Percentiles rank a stretch among this genome's conserved stretches.
Evolutionary conservation across 495 filamentous ascomycete genomes (phyloP).

Genomic region (Polyplosphaeria fusca): DNA sequence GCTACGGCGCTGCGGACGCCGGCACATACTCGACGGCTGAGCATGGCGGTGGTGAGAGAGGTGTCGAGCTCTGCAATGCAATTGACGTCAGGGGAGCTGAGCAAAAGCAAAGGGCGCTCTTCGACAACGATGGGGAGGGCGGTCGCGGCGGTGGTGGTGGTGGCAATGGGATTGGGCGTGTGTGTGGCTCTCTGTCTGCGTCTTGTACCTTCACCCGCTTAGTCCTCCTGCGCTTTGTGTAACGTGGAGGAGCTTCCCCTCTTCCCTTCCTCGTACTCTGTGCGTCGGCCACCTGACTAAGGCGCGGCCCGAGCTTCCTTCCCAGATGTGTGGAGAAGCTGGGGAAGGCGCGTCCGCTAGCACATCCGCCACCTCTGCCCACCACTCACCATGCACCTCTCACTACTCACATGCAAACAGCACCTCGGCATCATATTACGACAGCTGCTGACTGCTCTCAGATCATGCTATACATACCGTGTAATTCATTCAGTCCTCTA

Average conservation of each 20-base stretch:
- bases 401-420: no score
- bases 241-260: slow-evolving; percentile 22
- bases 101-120: slow-evolving; percentile 16
- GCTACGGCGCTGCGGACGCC: slow-evolving; percentile 23
- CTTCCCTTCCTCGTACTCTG: not conserved
- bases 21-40: slow-evolving; percentile 21
- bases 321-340: no score
- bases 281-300: slow-evolving; percentile 13
- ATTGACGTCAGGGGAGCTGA: slow-evolving; percentile 23
- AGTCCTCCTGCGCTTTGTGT: slow-evolving; percentile 9
- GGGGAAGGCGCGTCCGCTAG: no score
- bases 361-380: no score
- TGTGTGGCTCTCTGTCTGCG: slow-evolving; percentile 10
- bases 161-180: not conserved
- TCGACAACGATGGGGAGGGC: not conserved
- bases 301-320: no score
- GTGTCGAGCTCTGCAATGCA: slow-evolving; percentile 10
- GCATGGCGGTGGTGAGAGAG: slow-evolving; percentile 12
- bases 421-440: no score
- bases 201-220: slow-evolving; percentile 14
- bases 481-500: no score
- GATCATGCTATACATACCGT: no score
- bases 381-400: no score
- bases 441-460: no score
- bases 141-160: not conserved